Evolutionary conservation across 257 asterid genomes (phyloP), one percentile per base, ranked within the genome.

Genomic region (Vinca minor): DNA sequence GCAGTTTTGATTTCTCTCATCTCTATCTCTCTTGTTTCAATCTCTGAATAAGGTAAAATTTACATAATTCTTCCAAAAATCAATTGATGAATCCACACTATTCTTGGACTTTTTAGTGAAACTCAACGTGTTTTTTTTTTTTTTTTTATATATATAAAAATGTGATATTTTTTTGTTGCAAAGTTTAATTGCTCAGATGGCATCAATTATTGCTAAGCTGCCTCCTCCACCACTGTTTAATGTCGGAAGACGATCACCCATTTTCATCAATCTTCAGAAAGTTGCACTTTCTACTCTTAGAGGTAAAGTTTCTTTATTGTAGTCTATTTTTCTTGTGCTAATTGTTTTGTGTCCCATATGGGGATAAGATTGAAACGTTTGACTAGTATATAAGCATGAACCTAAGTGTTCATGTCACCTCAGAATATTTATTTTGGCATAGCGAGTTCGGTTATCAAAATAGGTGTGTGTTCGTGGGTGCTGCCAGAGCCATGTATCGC

Each of bases 151-250:
- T n/a, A n/a, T n/a, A n/a, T 2, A 49, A 48, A 39, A 49, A 49
- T 49, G 57, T 32, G 25, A 9, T 21, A 20, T 38, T 52, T 39
- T 25, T 28, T 28, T 34, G n/a, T n/a, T n/a, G n/a, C n/a, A n/a
- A 17, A 13, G 53, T 20, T 23, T 52, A 15, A 23, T 26, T 45
- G 20, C 21, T 52, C 10, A 60, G 80, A 84, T 84, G 96, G 94
- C 94, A 71, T 81, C 91, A 65, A 62, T 81, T 17, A 66, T 82
- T 44, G 85, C 87, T 52, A 74, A 78, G 74, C 69, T 86, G 59
- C 78, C 83, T 38, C 77, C 80, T 45, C 85, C 93, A 7, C 80
- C 86, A 15, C 32, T 76, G 67, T 32, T 64, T 59, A 73, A 71
- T 76, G 67, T 42, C 55, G 85, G 76, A 58, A 78, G 68, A 71